These are phyloP conservation scores for Pyrenochaeta sp. DNA, from an alignment of 2,329 filamentous ascomycete species.

Conservation along the genomic window DNA sequence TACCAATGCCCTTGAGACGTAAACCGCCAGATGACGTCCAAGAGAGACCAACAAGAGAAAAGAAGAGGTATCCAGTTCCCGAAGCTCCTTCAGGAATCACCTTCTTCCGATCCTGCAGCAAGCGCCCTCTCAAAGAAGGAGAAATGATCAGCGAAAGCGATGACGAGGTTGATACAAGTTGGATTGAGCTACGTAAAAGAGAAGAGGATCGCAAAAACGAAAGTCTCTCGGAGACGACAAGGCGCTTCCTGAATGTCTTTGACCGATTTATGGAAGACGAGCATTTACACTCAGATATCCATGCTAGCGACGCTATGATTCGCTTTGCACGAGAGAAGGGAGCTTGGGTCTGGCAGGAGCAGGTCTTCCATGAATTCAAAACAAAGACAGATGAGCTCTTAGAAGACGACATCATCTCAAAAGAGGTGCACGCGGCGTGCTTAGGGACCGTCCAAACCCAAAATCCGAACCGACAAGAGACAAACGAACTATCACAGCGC, in stretches of 20 bases:
- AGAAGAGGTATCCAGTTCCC: slow-evolving; percentile 48
- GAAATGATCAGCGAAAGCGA: slow-evolving; percentile 55
- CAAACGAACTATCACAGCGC: slow-evolving; percentile 9
- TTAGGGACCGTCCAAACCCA: slow-evolving; percentile 13
- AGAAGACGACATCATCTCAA: slow-evolving; percentile 37
- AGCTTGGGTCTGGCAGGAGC: slow-evolving; percentile 27
- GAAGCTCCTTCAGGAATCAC: slow-evolving; percentile 40
- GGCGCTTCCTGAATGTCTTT: slow-evolving; percentile 48
- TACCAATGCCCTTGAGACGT: slow-evolving; percentile 6
- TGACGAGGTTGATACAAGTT: slow-evolving; percentile 51
- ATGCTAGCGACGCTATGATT: slow-evolving; percentile 49
- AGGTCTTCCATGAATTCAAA: slow-evolving; percentile 36
- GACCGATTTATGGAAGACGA: slow-evolving; percentile 52
- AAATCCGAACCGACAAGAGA: background rate
- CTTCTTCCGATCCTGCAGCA: slow-evolving; percentile 53
- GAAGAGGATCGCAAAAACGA: slow-evolving; percentile 25
- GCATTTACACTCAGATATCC: slow-evolving; percentile 41
- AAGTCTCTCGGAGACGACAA: slow-evolving; percentile 20
- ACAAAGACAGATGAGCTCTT: slow-evolving; percentile 45
- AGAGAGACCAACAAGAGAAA: slow-evolving; percentile 15
- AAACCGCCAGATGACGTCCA: slow-evolving; percentile 28
- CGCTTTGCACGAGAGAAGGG: slow-evolving; percentile 47
- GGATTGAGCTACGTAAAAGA: slow-evolving; percentile 45
- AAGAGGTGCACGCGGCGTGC: slow-evolving; percentile 28
- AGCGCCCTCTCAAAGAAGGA: slow-evolving; percentile 48